Evolutionary conservation across 805 yeast species (phyloP).

Genomic region (Barnettozyma wickerhamii): DNA sequence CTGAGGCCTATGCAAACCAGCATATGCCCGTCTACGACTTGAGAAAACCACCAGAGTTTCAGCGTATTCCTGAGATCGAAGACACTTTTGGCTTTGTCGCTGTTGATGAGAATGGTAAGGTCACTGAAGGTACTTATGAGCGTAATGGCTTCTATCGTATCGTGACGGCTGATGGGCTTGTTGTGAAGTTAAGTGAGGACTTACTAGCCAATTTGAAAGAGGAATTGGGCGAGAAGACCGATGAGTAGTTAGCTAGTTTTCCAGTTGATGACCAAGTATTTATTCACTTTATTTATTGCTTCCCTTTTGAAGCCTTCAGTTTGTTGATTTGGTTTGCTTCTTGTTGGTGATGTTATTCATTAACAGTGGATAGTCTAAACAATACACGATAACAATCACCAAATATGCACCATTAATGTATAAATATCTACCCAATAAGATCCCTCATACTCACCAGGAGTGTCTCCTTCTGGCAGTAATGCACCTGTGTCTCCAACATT

Average conservation of each 20-base stretch:
- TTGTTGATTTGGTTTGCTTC: too few relatives aligned
- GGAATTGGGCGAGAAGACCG: conserved; percentile 21
- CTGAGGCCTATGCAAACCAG: conserved; percentile 45
- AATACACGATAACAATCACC: too few relatives aligned
- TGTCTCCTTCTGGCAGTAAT: conserved; percentile 39
- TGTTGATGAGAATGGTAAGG: conserved; percentile 50
- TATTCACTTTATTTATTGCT: neutral
- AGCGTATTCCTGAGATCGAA: conserved; percentile 66
- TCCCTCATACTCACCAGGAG: conserved; percentile 16
- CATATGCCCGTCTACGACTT: conserved; percentile 72
- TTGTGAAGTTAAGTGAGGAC: conserved; percentile 48
- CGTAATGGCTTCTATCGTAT: conserved; percentile 55
- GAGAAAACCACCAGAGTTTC: conserved; percentile 57
- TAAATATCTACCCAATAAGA: conserved; percentile 3
- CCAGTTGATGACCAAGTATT: too few relatives aligned
- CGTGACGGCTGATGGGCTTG: conserved; percentile 41
- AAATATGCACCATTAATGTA: too few relatives aligned
- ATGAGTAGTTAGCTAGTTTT: neutral
- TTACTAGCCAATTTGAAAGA: conserved; percentile 31
- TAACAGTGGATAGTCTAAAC: too few relatives aligned
- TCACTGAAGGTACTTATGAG: conserved; percentile 53
- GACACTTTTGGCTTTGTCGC: conserved; percentile 68
- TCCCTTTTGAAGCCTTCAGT: too few relatives aligned
- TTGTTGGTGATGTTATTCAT: too few relatives aligned
- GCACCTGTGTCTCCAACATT: conserved; percentile 25